Evolutionary conservation across 129 eudicot species (phyloP).

Genomic region (Erigeron canadensis): DNA sequence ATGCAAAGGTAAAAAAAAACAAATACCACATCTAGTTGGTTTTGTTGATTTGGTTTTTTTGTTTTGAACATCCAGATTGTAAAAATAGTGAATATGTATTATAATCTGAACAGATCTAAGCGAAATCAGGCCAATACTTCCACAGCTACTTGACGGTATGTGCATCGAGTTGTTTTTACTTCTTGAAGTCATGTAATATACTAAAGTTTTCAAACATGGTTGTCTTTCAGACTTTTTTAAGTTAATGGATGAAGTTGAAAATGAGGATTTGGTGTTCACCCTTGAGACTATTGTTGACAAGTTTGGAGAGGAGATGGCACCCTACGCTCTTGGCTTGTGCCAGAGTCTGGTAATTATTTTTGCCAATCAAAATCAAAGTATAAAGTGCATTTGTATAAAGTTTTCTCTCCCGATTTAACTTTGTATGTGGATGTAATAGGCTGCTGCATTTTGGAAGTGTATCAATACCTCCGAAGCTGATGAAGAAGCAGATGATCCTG

Average conservation of each 20-base stretch:
- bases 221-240: constrained; percentile 71
- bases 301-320: constrained; percentile 99
- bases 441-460: constrained; percentile 97
- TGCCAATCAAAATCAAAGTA: background rate
- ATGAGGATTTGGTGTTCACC: constrained; percentile 98
- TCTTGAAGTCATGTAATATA: background rate
- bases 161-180: constrained; percentile 3
- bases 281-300: constrained; percentile 98
- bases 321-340: constrained; percentile 95
- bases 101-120: constrained; percentile 46
- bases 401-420: constrained; percentile 7
- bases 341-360: constrained; percentile 73
- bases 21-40: background rate
- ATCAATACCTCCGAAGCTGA: constrained; percentile 84
- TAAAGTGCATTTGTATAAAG: constrained; percentile 5
- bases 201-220: constrained; percentile 6
- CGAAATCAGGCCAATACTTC: constrained; percentile 97
- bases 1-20: constrained; percentile 51
- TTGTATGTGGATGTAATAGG: constrained; percentile 37
- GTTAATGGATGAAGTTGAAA: constrained; percentile 97
- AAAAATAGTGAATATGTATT: constrained; percentile 3
- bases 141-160: constrained; percentile 90
- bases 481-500: constrained; percentile 94
- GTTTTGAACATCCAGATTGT: constrained; percentile 11
- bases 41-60: constrained; percentile 1